A percentile compares a stretch with the other conserved stretches of the same genome.
These are phyloP conservation scores for Penicillium canescens DNA, from an alignment of 495 filamentous ascomycete genomes.

Conservation along the genomic window DNA sequence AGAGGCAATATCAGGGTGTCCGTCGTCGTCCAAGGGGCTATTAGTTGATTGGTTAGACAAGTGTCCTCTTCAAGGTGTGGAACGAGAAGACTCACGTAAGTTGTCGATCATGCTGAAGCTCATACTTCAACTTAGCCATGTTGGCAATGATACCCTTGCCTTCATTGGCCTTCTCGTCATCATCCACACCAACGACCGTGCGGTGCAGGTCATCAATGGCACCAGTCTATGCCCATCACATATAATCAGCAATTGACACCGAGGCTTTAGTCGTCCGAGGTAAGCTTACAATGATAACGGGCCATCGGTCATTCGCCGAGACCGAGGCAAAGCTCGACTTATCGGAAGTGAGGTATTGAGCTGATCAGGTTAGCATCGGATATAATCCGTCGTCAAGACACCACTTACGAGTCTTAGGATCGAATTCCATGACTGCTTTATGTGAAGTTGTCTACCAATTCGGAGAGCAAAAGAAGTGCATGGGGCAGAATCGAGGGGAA, in stretches of 20 bases:
- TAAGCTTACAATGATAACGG: slow-evolving; percentile 76
- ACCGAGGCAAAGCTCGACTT: slow-evolving; percentile 81
- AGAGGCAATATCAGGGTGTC: slow-evolving; percentile 67
- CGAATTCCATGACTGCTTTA: slow-evolving; percentile 55
- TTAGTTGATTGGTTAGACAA: neutral
- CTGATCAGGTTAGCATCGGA: slow-evolving; percentile 45
- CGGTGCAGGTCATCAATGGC: slow-evolving; percentile 93
- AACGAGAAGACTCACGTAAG: slow-evolving; percentile 62
- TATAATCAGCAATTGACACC: slow-evolving; percentile 10
- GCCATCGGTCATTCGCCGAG: slow-evolving; percentile 86
- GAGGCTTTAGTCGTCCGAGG: neutral
- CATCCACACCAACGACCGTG: slow-evolving; percentile 54
- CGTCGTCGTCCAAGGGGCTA: slow-evolving; percentile 83
- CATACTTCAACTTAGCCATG: slow-evolving; percentile 86
- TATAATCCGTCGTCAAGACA: neutral
- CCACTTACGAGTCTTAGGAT: slow-evolving; percentile 60
- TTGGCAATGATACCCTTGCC: slow-evolving; percentile 83
- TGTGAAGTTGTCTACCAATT: neutral
- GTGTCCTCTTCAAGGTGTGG: neutral
- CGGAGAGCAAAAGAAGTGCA: slow-evolving; percentile 3
- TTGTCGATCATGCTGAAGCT: slow-evolving; percentile 85
- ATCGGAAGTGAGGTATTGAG: slow-evolving; percentile 77
- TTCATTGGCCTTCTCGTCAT: slow-evolving; percentile 65
- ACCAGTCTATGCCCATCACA: slow-evolving; percentile 65
- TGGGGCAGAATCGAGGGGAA: slow-evolving; percentile 9